Conservation (phyloP, 1,284 basidiomycete species). For the Cryptococcus wingfieldii region DNA sequence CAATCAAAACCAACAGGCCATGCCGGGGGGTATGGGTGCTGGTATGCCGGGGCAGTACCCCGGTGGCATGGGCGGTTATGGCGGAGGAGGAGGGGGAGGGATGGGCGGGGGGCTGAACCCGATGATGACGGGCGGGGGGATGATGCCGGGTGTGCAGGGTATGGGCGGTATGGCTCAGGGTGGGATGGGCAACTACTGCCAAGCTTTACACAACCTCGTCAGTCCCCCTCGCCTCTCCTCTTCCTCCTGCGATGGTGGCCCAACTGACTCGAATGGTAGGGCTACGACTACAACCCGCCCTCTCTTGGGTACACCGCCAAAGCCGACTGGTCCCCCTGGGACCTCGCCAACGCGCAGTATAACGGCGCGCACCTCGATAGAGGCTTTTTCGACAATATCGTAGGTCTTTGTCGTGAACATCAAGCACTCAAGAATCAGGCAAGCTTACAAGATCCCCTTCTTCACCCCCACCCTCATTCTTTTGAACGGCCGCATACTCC, state of each 20-base stretch:
- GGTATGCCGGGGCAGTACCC: too few relatives aligned
- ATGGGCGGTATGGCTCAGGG: conserved; percentile 9
- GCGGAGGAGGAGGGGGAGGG: background rate
- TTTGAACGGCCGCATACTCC: conserved; percentile 3
- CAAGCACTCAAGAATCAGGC: conserved; percentile 1
- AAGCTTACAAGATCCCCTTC: conserved; percentile 1
- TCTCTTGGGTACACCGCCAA: conserved; percentile 27
- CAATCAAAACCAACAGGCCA: too few relatives aligned
- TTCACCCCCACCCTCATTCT: background rate
- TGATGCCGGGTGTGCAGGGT: background rate
- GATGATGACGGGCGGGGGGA: background rate
- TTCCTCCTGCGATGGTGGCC: too few relatives aligned
- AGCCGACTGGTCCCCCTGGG: conserved; percentile 36
- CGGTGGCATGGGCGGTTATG: background rate
- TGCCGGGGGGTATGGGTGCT: too few relatives aligned
- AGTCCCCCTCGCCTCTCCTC: too few relatives aligned
- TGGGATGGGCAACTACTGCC: conserved; percentile 14
- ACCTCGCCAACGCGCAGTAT: conserved; percentile 35
- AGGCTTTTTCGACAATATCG: conserved; percentile 42
- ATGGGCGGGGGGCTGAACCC: background rate
- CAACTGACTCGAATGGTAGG: conserved; percentile 12
- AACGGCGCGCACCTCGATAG: conserved; percentile 30
- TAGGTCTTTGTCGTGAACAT: conserved; percentile 22
- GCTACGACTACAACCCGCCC: conserved; percentile 37
- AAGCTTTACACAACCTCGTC: conserved; percentile 29